A percentile compares a stretch with the other conserved stretches of the same genome.
These are phyloP conservation scores for Stemphylium beticola DNA, from an alignment of 2,329 filamentous ascomycete genomes.

Conservation along the genomic window DNA sequence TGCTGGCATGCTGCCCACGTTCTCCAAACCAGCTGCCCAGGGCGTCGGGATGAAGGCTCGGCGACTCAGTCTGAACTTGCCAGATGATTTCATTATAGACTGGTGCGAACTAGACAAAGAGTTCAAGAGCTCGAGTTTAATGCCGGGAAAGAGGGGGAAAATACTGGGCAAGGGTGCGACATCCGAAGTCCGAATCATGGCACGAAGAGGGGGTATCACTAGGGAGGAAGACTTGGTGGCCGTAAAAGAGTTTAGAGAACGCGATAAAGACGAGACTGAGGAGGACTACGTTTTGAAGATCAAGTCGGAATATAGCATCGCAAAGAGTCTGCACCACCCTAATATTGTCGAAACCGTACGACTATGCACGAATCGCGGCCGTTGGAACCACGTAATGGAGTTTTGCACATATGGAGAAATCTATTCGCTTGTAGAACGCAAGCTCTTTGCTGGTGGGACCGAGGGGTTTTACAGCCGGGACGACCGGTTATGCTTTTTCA, in stretches of 20 bases:
- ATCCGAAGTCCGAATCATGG: slow-evolving; percentile 82
- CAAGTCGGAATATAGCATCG: slow-evolving; percentile 88
- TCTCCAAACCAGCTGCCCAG: slow-evolving; percentile 61
- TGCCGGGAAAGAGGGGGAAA: slow-evolving; percentile 75
- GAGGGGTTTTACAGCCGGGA: slow-evolving; percentile 65
- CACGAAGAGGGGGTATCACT: slow-evolving; percentile 65
- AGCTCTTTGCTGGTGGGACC: slow-evolving; percentile 55
- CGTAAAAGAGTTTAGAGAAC: slow-evolving; percentile 85
- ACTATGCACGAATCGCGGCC: slow-evolving; percentile 73
- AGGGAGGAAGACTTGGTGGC: slow-evolving; percentile 74
- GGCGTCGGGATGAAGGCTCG: slow-evolving; percentile 79
- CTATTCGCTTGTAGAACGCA: slow-evolving; percentile 72
- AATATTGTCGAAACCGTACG: slow-evolving; percentile 84
- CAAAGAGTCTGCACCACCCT: slow-evolving; percentile 82
- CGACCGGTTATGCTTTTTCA: slow-evolving; percentile 84
- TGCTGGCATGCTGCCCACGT: slow-evolving; percentile 44
- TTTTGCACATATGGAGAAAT: slow-evolving; percentile 85
- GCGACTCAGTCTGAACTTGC: slow-evolving; percentile 75
- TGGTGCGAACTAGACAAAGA: slow-evolving; percentile 71
- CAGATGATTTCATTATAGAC: slow-evolving; percentile 76
- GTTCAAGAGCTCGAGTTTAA: slow-evolving; percentile 69
- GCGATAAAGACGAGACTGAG: slow-evolving; percentile 70
- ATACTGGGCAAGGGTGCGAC: slow-evolving; percentile 82
- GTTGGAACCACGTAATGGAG: slow-evolving; percentile 94
- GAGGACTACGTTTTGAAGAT: slow-evolving; percentile 86